Conservation (phyloP, 2,329 filamentous ascomycete species). For the Fusarium mangiferae region DNA sequence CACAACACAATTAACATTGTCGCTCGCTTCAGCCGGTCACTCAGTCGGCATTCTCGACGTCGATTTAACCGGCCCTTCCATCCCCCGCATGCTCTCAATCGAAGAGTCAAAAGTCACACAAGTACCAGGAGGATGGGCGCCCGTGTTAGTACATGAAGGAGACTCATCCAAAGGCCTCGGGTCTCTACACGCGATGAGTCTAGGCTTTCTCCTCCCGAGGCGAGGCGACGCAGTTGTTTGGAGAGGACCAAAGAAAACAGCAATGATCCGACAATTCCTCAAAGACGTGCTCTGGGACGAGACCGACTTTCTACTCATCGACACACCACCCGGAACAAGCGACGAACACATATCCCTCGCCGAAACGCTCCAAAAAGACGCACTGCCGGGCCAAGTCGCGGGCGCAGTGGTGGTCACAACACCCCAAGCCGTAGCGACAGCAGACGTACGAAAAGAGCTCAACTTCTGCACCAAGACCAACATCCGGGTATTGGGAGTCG, state of each 20-base stretch:
- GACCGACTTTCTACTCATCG: conserved; percentile 92
- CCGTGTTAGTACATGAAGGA: conserved; percentile 81
- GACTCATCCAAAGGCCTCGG: conserved; percentile 64
- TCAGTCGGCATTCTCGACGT: conserved; percentile 96
- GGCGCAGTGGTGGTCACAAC: conserved; percentile 97
- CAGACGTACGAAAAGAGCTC: conserved; percentile 93
- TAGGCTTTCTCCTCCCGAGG: conserved; percentile 87
- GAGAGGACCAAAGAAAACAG: conserved; percentile 98
- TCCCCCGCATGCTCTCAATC: conserved; percentile 92
- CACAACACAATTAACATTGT: conserved; percentile 94
- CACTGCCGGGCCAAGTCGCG: conserved; percentile 74
- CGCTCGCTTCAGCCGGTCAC: conserved; percentile 84
- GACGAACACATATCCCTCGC: conserved; percentile 97
- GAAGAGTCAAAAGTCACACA: conserved; percentile 91
- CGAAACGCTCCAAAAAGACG: conserved; percentile 78
- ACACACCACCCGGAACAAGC: conserved; percentile 94
- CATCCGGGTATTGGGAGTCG: conserved; percentile 83
- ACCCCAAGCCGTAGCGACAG: conserved; percentile 91
- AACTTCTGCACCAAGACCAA: conserved; percentile 91
- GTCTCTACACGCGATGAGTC: conserved; percentile 84
- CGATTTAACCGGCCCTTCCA: conserved; percentile 95
- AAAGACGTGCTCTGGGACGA: conserved; percentile 89
- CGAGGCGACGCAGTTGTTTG: conserved; percentile 94
- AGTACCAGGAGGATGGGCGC: conserved; percentile 90
- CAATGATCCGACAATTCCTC: conserved; percentile 97